Percentiles rank a stretch among this genome's conserved stretches.
phyloP scores from a whole-genome alignment of 208 protist genomes.

The Leishmania tropica region DNA sequence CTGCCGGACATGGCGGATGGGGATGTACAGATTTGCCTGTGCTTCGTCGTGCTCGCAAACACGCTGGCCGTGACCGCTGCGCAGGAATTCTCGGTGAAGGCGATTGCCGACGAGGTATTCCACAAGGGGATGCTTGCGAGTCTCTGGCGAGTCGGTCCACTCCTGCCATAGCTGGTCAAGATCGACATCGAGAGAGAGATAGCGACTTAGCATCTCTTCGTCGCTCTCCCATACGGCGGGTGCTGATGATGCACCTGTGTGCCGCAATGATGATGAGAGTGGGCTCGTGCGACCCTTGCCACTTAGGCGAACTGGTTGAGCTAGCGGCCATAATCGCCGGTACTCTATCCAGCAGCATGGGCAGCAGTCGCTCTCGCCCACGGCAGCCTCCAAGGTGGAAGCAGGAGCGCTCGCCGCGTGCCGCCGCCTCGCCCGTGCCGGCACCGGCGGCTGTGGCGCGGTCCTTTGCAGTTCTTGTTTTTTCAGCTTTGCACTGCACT shows the following conservation, averaged over 20 bases:
- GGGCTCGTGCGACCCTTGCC: not conserved
- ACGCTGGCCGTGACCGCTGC: not conserved
- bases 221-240: constrained; percentile 15
- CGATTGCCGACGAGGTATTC: constrained; percentile 28
- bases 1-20: constrained; percentile 67
- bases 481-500: constrained; percentile 1
- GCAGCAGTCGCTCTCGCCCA: not conserved
- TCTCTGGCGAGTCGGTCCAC: constrained; percentile 61
- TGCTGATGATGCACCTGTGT: not conserved
- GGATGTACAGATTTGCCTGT: not conserved
- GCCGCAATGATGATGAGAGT: not conserved
- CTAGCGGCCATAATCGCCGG: constrained; percentile 11
- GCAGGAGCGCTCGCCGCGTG: not conserved
- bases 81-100: not conserved
- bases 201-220: constrained; percentile 45
- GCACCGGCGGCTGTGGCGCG: not conserved
- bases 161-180: constrained; percentile 47
- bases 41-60: constrained; percentile 11
- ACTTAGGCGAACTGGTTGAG: not conserved
- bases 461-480: not conserved
- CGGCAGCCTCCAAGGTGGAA: constrained; percentile 1
- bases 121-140: constrained; percentile 59
- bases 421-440: too few relatives aligned
- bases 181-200: constrained; percentile 75
- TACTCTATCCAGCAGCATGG: constrained; percentile 21